Conservation (phyloP, 2,329 filamentous ascomycete genomes). For the Xylariales sp. region DNA sequence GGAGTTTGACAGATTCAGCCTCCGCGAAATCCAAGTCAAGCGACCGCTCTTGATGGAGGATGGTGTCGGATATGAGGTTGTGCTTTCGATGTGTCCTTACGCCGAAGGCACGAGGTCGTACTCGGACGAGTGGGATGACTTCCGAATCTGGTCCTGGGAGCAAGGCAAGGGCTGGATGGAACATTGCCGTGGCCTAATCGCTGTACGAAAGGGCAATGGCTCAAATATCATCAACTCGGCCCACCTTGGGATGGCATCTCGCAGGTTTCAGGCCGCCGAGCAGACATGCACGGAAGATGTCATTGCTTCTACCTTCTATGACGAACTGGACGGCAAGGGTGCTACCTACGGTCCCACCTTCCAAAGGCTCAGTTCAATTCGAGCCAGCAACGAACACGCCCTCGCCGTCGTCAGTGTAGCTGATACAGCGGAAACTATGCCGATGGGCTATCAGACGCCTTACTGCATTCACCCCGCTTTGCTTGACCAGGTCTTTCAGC, state of each 20-base stretch:
- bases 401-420: constrained; percentile 33
- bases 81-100: constrained; percentile 27
- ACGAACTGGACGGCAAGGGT: constrained; percentile 11
- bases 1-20: constrained; percentile 26
- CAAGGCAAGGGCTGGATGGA: constrained; percentile 22
- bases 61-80: constrained; percentile 29
- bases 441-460: constrained; percentile 35
- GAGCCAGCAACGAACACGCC: constrained; percentile 18
- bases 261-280: constrained; percentile 6
- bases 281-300: constrained; percentile 6
- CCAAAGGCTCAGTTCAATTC: constrained; percentile 9
- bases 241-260: background rate
- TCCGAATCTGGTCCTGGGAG: constrained; percentile 26
- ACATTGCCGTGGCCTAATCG: constrained; percentile 23
- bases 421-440: constrained; percentile 42
- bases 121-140: constrained; percentile 22
- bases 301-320: constrained; percentile 8
- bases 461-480: constrained; percentile 42
- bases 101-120: constrained; percentile 18
- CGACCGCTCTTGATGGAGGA: constrained; percentile 30
- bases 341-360: constrained; percentile 13
- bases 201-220: constrained; percentile 5
- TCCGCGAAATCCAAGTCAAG: constrained; percentile 31
- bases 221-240: constrained; percentile 2
- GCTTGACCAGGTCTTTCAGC: constrained; percentile 40